These are phyloP conservation scores for Fraxinus cuspidata DNA, from an alignment of 257 asterid genomes.

Conservation along the genomic window DNA sequence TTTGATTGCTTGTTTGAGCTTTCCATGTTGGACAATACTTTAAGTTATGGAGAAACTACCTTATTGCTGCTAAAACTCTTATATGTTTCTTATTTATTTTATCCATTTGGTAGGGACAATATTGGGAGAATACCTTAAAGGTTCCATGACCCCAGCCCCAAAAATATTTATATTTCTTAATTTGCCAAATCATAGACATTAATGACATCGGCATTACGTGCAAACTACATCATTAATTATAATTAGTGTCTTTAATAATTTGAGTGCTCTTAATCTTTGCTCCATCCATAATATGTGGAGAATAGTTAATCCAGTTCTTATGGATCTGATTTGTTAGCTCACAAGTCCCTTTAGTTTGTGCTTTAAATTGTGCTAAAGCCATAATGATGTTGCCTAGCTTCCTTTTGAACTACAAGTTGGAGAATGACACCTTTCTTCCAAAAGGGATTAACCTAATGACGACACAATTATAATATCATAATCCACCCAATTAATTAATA, in stretches of 20 bases:
- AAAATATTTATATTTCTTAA: neutral
- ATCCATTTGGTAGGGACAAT: neutral
- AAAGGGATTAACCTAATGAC: constrained; percentile 6
- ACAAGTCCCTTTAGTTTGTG: constrained; percentile 15
- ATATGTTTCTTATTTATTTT: no score
- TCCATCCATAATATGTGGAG: constrained; percentile 15
- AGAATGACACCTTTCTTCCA: constrained; percentile 8
- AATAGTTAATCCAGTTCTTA: neutral
- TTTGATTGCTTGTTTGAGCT: no score
- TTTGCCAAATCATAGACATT: neutral
- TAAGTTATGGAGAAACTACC: no score
- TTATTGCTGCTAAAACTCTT: no score
- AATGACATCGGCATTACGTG: constrained; percentile 11
- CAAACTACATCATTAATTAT: constrained; percentile 5
- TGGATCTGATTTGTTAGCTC: constrained; percentile 1
- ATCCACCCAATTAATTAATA: neutral
- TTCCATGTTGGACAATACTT: no score
- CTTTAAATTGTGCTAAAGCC: neutral
- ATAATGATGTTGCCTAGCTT: constrained; percentile 14
- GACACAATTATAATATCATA: neutral
- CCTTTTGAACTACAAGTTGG: neutral
- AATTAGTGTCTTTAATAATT: neutral
- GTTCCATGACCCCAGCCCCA: neutral
- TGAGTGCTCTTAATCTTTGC: constrained; percentile 6
- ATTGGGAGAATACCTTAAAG: neutral